Percentiles rank a stretch among this genome's conserved stretches.
These are phyloP conservation scores for Pseudocercospora fuligena DNA, from an alignment of 2,329 filamentous ascomycete genomes.

Conservation along the genomic window DNA sequence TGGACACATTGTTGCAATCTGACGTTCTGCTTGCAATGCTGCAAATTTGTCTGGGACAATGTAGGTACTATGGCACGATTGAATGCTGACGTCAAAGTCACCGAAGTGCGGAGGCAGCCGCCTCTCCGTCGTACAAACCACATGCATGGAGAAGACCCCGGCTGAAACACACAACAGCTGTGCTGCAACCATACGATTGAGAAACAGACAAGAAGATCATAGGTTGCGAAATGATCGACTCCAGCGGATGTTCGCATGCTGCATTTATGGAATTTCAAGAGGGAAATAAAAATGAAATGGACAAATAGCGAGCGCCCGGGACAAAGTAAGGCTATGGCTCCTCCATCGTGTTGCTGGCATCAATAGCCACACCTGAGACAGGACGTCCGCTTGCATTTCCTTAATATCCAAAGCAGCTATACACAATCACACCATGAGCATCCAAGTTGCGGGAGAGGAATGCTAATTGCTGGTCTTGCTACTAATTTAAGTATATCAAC, in stretches of 20 bases:
- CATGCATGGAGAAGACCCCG: background rate
- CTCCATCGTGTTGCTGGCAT: no score
- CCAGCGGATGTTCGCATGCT: background rate
- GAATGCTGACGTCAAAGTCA: background rate
- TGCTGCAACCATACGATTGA: background rate
- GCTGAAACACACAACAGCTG: background rate
- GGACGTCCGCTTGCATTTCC: no score
- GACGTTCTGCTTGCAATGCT: background rate
- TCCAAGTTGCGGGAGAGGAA: no score
- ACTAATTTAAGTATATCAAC: background rate
- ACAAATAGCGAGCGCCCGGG: no score
- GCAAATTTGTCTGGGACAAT: no score
- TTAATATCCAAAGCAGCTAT: no score
- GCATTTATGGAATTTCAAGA: no score
- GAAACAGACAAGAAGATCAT: background rate
- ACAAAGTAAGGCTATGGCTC: no score
- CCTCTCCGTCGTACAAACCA: background rate
- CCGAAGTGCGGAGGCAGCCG: background rate
- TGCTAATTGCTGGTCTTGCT: background rate
- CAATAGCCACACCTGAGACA: no score
- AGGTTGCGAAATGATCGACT: background rate
- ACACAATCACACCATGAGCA: no score
- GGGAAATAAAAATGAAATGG: no score
- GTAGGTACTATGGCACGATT: background rate
- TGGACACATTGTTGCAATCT: slow-evolving; percentile 28